phyloP scores from a whole-genome alignment of 176 grass and related monocot species.

The Chloris gayana region DNA sequence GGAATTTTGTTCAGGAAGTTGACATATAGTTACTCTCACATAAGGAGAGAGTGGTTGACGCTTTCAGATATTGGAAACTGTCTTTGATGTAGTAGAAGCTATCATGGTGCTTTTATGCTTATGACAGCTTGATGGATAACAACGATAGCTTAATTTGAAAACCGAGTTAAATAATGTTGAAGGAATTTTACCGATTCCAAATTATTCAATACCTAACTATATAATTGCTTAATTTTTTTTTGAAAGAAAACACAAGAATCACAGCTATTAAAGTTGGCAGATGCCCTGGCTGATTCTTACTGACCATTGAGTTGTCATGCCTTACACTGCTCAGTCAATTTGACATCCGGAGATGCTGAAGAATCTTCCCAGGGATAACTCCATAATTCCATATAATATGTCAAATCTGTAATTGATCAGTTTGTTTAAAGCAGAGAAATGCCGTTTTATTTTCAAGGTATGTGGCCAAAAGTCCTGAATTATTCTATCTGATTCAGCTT shows the following conservation, averaged over 20 bases:
- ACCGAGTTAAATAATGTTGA: background rate
- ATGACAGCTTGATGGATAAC: background rate
- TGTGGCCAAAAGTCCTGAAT: background rate
- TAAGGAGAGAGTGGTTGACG: background rate
- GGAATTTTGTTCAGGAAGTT: too few species aligned
- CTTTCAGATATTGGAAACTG: slow-evolving; percentile 11
- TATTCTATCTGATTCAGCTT: background rate
- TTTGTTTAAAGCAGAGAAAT: slow-evolving; percentile 27
- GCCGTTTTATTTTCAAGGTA: background rate
- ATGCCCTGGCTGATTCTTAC: background rate
- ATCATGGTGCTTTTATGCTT: background rate
- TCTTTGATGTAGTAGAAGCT: background rate
- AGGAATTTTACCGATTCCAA: background rate
- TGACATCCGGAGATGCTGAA: background rate
- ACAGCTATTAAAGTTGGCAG: background rate
- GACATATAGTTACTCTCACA: too few species aligned
- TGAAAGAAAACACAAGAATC: background rate
- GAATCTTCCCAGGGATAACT: background rate
- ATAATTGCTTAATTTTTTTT: background rate
- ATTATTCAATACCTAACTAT: background rate
- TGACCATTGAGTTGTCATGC: background rate
- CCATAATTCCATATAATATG: background rate
- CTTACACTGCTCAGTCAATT: background rate
- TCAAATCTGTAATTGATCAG: slow-evolving; percentile 13
- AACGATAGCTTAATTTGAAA: background rate